These are phyloP conservation scores for Dryas drummondii DNA, from an alignment of 306 rosid species.

Conservation along the genomic window DNA sequence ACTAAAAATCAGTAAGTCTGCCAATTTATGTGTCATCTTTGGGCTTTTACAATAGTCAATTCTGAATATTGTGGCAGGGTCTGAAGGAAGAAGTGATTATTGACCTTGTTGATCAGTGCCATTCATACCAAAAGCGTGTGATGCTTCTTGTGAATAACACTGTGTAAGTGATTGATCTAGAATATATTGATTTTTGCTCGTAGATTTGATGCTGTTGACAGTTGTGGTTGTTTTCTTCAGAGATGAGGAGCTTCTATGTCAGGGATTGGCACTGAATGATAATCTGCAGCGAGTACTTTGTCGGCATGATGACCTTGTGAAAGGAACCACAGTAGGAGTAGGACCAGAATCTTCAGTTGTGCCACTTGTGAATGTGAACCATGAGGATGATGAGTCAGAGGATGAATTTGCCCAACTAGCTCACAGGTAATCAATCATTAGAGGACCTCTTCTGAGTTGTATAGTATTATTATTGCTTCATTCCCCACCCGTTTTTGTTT, in stretches of 20 bases:
- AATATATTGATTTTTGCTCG: not conserved
- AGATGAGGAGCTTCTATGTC: constrained; percentile 73
- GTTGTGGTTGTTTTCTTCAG: constrained; percentile 47
- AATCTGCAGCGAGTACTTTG: constrained; percentile 75
- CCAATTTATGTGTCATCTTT: not conserved
- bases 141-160: constrained; percentile 87
- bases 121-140: constrained; percentile 79
- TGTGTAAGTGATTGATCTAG: constrained; percentile 40
- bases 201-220: constrained; percentile 19
- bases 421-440: constrained; percentile 50
- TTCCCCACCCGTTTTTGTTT: not conserved
- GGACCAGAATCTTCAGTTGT: constrained; percentile 56
- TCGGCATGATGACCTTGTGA: constrained; percentile 64
- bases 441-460: constrained; percentile 6
- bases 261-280: constrained; percentile 81
- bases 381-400: constrained; percentile 81
- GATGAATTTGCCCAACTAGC: constrained; percentile 88
- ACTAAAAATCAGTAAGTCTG: not conserved
- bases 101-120: constrained; percentile 98
- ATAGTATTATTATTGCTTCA: not conserved
- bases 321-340: constrained; percentile 44
- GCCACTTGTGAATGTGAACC: constrained; percentile 70
- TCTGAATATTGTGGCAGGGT: constrained; percentile 54
- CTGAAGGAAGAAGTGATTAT: constrained; percentile 86
- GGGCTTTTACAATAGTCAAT: not conserved